Evolutionary conservation across 2,329 filamentous ascomycete genomes (phyloP), one percentile per base, ranked within the genome.

Genomic region (Ceratocystis alfenasii): DNA sequence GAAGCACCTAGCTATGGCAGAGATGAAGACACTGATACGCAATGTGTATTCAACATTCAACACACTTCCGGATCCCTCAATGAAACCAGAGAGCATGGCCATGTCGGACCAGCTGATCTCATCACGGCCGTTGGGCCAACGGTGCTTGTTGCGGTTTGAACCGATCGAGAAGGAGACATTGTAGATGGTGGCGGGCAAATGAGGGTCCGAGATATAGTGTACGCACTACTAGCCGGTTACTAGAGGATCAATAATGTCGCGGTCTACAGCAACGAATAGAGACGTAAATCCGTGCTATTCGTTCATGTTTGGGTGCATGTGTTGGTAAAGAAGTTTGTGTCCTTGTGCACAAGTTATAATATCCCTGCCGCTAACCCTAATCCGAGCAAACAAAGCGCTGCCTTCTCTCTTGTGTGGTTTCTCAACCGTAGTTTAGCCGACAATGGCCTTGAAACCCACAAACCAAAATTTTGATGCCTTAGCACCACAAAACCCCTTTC

Each of bases 41-140:
- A 82, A 83, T 64, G 78, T 88, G 1, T 89, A 88, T 72, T 80
- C 80, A 2, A 74, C 73, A 15, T 87, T 81, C 66, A 76, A 73
- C 30, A 88, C 86, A 0, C 73, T 79, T 6, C 78, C 82, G 0
- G 83, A 86, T 41, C 67, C 71, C 7, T 76, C 75, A 15, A 85
- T 83, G 79, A 81, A 78, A 69, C 74, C 74, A 5, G 79, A 78
- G 36, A 78, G 78, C 28, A 88, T 88, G 86, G 76, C 77, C 44
- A 83, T 87, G 78, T 80, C 83, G 25, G 85, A 88, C 70, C 85
- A 87, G 71, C 77, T 88, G 41, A 87, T 88, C 65, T 87, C 86
- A 7, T 81, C 84, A 17, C 78, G 86, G 60, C 86, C 86, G 0
- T 72, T 78, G 53, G 83, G 81, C 5, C 81, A 86, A 72, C 80